phyloP scores from a whole-genome alignment of 768 basidiomycete species.

The Chalciporus sphaerocephalus region DNA sequence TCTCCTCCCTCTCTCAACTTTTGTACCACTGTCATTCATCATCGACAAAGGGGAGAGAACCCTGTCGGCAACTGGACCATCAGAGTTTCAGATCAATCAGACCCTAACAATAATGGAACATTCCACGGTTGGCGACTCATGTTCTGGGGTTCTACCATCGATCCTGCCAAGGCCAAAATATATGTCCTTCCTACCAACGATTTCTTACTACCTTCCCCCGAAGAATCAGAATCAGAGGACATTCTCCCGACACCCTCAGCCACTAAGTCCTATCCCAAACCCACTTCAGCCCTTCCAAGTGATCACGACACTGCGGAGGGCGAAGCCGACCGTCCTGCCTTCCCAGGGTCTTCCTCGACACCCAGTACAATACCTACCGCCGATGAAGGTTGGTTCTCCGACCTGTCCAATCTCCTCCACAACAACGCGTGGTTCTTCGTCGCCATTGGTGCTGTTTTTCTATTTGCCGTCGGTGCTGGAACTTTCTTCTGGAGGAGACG shows the following conservation, averaged over 20 bases:
- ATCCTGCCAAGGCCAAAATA: conserved; percentile 58
- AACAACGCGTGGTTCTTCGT: conserved; percentile 89
- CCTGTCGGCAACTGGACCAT: conserved; percentile 90
- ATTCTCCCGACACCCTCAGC: conserved; percentile 36
- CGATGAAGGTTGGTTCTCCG: conserved; percentile 83
- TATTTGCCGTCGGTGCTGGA: conserved; percentile 67
- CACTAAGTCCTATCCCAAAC: conserved; percentile 71
- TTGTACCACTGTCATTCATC: conserved; percentile 14
- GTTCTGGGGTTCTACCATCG: conserved; percentile 85
- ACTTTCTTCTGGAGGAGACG: conserved; percentile 80
- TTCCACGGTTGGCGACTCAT: conserved; percentile 92
- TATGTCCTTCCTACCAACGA: conserved; percentile 59
- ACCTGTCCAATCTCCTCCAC: conserved; percentile 66
- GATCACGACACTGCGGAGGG: conserved; percentile 79
- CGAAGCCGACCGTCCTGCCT: conserved; percentile 75
- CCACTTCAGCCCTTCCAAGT: conserved; percentile 82
- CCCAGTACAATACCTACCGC: conserved; percentile 52
- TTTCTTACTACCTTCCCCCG: conserved; percentile 45
- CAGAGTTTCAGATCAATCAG: conserved; percentile 74
- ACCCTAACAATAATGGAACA: conserved; percentile 49
- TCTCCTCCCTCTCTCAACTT: conserved; percentile 4
- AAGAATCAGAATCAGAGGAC: conserved; percentile 38
- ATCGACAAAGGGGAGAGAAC: conserved; percentile 74
- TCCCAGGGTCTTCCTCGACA: conserved; percentile 38
- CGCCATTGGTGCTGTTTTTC: conserved; percentile 69